phyloP scores from a whole-genome alignment of 2,329 filamentous ascomycete genomes.

The Myriangium duriaei region DNA sequence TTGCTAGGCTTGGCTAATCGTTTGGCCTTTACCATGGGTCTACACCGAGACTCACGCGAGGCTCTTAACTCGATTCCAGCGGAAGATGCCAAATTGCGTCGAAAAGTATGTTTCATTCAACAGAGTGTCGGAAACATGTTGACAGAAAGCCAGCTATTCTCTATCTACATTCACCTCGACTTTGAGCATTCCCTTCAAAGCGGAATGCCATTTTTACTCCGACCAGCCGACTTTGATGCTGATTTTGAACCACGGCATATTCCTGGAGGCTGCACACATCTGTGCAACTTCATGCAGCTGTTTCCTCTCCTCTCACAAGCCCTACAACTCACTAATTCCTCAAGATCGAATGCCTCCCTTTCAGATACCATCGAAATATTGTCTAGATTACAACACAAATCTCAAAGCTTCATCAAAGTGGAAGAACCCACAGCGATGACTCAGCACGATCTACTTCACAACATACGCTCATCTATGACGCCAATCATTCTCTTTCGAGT shows the following conservation, averaged over 20 bases:
- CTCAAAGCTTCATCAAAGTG: neutral
- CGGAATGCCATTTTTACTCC: constrained; percentile 5
- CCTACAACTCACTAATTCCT: constrained; percentile 1
- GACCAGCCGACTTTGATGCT: constrained; percentile 4
- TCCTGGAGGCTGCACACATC: neutral
- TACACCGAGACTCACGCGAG: constrained; percentile 2
- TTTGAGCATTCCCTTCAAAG: constrained; percentile 1
- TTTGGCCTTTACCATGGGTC: constrained; percentile 2
- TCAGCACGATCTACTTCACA: neutral
- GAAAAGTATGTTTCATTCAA: too few relatives aligned
- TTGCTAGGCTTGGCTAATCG: neutral
- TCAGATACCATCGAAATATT: neutral
- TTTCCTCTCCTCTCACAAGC: neutral
- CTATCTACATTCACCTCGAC: constrained; percentile 1
- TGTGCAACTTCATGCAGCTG: constrained; percentile 1
- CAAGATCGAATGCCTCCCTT: neutral
- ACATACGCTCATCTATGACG: neutral
- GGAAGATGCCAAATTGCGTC: neutral
- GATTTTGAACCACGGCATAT: neutral
- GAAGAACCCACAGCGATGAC: neutral
- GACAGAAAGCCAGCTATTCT: too few relatives aligned
- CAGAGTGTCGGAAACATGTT: too few relatives aligned
- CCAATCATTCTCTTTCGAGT: neutral
- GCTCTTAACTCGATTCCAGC: neutral
- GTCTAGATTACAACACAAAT: neutral